Percentiles rank a stretch among this genome's conserved stretches.
These are phyloP conservation scores for Luvunga scandens DNA, from an alignment of 345 rosid species.

Conservation along the genomic window DNA sequence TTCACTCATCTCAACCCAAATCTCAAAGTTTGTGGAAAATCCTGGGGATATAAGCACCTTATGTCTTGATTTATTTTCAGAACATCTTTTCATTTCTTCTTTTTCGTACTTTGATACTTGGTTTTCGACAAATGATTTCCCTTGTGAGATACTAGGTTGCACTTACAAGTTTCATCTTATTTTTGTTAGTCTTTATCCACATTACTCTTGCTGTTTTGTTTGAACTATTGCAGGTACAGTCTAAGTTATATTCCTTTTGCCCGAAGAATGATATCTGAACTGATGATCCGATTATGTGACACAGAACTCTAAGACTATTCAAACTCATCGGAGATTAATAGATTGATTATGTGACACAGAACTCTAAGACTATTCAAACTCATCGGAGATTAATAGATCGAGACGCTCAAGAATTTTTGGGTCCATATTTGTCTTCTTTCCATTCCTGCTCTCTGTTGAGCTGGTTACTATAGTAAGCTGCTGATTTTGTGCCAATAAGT, in stretches of 20 bases:
- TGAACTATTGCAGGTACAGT: constrained; percentile 72
- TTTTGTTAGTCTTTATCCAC: constrained; percentile 1
- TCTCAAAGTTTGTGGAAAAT: not conserved
- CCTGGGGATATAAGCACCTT: not conserved
- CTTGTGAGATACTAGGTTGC: not conserved
- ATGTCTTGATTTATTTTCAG: not conserved
- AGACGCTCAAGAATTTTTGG: not conserved
- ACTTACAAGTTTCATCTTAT: not conserved
- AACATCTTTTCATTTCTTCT: not conserved
- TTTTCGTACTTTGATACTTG: not conserved
- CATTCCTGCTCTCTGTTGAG: not conserved
- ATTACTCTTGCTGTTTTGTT: constrained; percentile 9
- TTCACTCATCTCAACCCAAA: not conserved
- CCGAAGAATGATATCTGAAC: constrained; percentile 66
- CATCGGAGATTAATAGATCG: not conserved
- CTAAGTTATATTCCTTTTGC: constrained; percentile 92
- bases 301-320: constrained; percentile 56
- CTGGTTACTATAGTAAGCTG: not conserved
- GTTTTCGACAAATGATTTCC: not conserved
- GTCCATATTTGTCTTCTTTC: not conserved
- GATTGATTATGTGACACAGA: constrained; percentile 68
- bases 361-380: constrained; percentile 31
- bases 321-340: not conserved
- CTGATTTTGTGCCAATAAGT: not conserved
- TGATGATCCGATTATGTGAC: constrained; percentile 80